phyloP scores from a whole-genome alignment of 2,329 filamentous ascomycete genomes.

The Thermothelomyces thermophilus region DNA sequence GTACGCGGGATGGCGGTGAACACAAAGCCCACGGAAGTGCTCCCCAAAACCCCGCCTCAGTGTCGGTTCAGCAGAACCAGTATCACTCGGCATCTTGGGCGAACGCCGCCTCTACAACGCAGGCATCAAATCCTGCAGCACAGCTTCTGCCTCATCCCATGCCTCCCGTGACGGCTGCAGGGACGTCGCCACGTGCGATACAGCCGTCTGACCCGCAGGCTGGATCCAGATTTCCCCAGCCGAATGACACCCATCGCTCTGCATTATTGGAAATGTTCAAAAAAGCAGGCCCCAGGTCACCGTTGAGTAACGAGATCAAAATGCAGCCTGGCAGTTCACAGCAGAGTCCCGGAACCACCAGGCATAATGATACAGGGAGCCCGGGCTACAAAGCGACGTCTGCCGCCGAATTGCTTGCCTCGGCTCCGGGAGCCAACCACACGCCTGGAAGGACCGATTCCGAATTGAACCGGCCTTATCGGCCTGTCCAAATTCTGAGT shows the following conservation, averaged over 20 bases:
- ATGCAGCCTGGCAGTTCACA: constrained; percentile 14
- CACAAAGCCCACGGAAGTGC: constrained; percentile 13
- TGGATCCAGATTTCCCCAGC: constrained; percentile 15
- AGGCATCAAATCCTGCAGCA: constrained; percentile 17
- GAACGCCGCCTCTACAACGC: constrained; percentile 7
- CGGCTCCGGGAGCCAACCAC: constrained; percentile 27
- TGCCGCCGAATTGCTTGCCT: constrained; percentile 25
- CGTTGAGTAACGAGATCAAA: constrained; percentile 23
- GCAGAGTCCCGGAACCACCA: constrained; percentile 15
- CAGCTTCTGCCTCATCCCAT: constrained; percentile 21
- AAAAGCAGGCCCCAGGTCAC: constrained; percentile 29
- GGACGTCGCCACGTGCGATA: constrained; percentile 11
- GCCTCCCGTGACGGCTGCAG: constrained; percentile 7
- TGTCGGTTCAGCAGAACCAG: constrained; percentile 10
- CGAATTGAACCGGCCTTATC: constrained; percentile 34
- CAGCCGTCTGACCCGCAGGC: constrained; percentile 9
- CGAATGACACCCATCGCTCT: constrained; percentile 39
- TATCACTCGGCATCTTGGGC: constrained; percentile 15
- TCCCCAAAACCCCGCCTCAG: constrained; percentile 6
- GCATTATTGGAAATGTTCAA: constrained; percentile 51
- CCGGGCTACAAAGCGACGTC: constrained; percentile 18
- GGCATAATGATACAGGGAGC: constrained; percentile 6
- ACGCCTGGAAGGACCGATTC: constrained; percentile 31
- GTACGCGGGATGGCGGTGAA: constrained; percentile 11
- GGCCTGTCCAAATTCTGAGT: constrained; percentile 34